Conservation (phyloP, 352 stramenopile genomes). For the Phytophthora tentaculata region DNA sequence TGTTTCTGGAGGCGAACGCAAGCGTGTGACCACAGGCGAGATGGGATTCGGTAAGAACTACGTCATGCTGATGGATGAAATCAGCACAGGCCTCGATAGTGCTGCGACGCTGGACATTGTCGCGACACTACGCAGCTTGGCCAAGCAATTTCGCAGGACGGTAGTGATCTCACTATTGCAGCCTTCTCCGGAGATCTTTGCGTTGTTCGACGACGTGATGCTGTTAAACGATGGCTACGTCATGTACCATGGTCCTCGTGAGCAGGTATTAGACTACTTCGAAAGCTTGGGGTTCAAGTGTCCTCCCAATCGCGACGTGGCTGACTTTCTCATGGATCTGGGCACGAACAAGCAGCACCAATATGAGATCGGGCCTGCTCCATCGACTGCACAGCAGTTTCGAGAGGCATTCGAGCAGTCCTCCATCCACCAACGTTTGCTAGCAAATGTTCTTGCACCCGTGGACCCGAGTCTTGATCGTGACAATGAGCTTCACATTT, state of each 20-base stretch:
- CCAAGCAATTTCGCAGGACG: background rate
- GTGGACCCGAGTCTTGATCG: background rate
- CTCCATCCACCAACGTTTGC: background rate
- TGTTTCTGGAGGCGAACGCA: background rate
- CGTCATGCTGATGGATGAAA: background rate
- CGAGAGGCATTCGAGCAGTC: background rate
- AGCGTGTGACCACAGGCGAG: background rate
- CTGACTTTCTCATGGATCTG: background rate
- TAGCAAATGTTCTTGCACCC: background rate
- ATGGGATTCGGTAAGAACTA: background rate
- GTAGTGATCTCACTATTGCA: background rate
- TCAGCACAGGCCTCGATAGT: background rate
- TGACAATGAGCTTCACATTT: background rate
- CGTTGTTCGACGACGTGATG: background rate
- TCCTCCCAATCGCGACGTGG: background rate
- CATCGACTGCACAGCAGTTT: background rate
- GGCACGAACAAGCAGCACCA: background rate
- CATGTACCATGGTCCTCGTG: background rate
- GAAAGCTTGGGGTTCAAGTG: background rate
- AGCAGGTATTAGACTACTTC: background rate
- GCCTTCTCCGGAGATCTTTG: background rate
- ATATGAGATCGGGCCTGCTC: background rate
- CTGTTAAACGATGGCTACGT: background rate
- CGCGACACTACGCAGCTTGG: background rate
- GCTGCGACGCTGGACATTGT: background rate